Conservation (phyloP, 768 basidiomycete species). For the Leccinellum albellum region DNA sequence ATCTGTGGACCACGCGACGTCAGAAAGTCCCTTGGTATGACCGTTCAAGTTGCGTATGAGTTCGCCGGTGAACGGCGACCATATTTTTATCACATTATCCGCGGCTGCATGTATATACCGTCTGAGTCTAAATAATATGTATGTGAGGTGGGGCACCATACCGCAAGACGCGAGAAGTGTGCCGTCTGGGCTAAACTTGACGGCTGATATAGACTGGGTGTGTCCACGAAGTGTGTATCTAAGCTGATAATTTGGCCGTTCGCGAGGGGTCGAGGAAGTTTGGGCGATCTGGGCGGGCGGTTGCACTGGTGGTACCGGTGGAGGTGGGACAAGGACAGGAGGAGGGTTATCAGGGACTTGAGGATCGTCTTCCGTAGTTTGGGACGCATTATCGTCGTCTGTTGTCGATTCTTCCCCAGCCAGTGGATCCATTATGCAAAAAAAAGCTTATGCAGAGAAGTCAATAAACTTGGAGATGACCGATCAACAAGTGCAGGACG, state of each 20-base stretch:
- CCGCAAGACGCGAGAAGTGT: constrained; percentile 82
- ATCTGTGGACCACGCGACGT: constrained; percentile 86
- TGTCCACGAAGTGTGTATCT: constrained; percentile 72
- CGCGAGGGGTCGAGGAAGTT: constrained; percentile 36
- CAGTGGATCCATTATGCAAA: constrained; percentile 17
- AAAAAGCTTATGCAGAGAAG: neutral
- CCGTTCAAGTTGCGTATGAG: constrained; percentile 71
- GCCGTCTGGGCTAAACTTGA: constrained; percentile 91
- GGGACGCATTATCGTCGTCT: constrained; percentile 66
- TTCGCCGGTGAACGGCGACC: constrained; percentile 78
- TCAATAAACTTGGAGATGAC: neutral
- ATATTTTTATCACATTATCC: constrained; percentile 76
- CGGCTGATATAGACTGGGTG: constrained; percentile 77
- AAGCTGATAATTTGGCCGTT: constrained; percentile 64
- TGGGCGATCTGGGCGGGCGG: constrained; percentile 31
- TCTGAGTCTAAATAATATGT: neutral
- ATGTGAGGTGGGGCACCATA: constrained; percentile 36
- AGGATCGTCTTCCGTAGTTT: constrained; percentile 83
- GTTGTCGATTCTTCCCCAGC: constrained; percentile 44
- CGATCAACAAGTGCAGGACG: constrained; percentile 4
- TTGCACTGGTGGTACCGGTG: constrained; percentile 29
- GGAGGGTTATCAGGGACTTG: constrained; percentile 63
- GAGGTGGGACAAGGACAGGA: constrained; percentile 36
- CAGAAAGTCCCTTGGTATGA: constrained; percentile 81
- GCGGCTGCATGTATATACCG: constrained; percentile 48